Base-by-base conservation (phyloP, 495 filamentous ascomycete species). In the Penicillium simplicissimum region DNA sequence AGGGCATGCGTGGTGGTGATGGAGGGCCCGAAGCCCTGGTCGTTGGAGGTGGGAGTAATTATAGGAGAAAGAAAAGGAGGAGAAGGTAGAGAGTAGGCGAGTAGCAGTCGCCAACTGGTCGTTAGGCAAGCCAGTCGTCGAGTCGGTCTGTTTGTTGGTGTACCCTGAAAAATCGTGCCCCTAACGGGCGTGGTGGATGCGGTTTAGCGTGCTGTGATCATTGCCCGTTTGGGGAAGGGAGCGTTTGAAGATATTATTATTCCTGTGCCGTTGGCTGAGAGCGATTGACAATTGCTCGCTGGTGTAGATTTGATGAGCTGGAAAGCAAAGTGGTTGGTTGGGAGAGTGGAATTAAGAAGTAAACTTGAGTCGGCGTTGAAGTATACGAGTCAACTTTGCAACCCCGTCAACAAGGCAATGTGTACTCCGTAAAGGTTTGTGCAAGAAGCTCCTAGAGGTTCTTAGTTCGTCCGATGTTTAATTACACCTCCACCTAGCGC, bases 1-100 rank as follows among this genome's bases (percentile, higher is more conserved):
- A 96, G 31, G 87, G 83, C 54, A 81, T 74, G 56, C 52, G 57
- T 34, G 62, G 57, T 34, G 62, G 52, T 40, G 48, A 54, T 38
- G 58, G 56, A 59, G 49, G 58, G 58, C 66, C 64, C 34, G 53
- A 59, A 59, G 63, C 60, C 51, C 14, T 53, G 55, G 21, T 33
- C 15, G 57, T 34, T 52, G 38, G 10, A 55, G 59, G 28, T 35
- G 35, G 40, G 57, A 38, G n/a, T n/a, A n/a, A n/a, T n/a, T n/a
- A n/a, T n/a, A n/a, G 40, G 48, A 38, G 48, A 48, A 55, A 51
- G 35, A 42, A 40, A 55, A 55, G 48, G 48, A 31, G 54, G 47
- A 55, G 43, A 33, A 48, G 31, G 40, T 58, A 17, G 33, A 4
- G 19, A 38, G 21, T 25, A 25, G 1, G 1, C 33, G 14, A 13